Base-by-base conservation (phyloP, 1,284 basidiomycete genomes). In the Hypsizygus ulmarius region DNA sequence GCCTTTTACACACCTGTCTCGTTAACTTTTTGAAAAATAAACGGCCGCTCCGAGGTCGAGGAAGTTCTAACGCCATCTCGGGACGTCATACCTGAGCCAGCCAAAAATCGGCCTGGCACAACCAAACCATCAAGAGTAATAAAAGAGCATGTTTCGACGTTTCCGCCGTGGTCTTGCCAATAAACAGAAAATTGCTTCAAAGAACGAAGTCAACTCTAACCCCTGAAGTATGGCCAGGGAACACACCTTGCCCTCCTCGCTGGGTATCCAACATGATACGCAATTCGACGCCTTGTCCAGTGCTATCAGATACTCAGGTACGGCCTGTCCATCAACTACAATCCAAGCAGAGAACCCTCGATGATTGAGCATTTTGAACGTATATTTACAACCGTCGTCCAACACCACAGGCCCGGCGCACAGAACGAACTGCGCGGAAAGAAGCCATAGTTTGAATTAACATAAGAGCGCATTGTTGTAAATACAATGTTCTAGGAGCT, bases 341-440 rank as follows among this genome's bases (percentile, higher is more conserved):
- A 87, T 79, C 78, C 82, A 87, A 15, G 84, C 82, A 15, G 78
- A 80, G 63, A 84, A 86, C 6, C 74, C 77, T 14, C 74, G 73
- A 63, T 78, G 73, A 1, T 70, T 73, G 47, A 81, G 69, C 81
- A 83, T 80, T 34, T 43, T 25, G n/a, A 39, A 25, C 10, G 9
- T 4, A n/a, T 34, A 10, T 15, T 3, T 15, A 4, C 32, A 34
- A 15, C 3, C 12, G 32, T 25, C 21, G 21, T 25, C 21, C 21
- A 25, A 25, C 21, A 25, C 21, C 21, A 25, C 21, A 25, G 7
- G 21, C 21, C 7, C 21, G n/a, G n/a, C 7, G 21, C 3, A 25
- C 7, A 25, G 7, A 25, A 25, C 3, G 21, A 25, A 25, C 21
- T 25, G 21, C 4, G 21, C 7, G 4, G 21, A 25, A 4, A 25